phyloP scores from a whole-genome alignment of 257 asterid species.

The Linaria vulgaris region DNA sequence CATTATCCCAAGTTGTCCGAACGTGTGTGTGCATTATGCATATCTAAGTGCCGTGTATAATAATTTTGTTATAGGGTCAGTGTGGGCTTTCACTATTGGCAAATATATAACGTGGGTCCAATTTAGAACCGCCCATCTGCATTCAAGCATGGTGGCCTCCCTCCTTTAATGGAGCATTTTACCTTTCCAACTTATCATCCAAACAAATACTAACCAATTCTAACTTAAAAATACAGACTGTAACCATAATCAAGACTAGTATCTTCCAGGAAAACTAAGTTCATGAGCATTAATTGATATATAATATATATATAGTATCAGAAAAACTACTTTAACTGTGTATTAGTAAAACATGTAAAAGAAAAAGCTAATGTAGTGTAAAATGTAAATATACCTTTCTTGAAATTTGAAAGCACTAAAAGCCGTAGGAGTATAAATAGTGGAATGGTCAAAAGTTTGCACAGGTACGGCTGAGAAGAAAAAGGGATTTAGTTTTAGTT shows the following conservation, averaged over 20 bases:
- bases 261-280: no score
- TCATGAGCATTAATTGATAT: no score
- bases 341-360: no score
- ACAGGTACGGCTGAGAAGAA: slow-evolving; percentile 8
- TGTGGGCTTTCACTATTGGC: background rate
- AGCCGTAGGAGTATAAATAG: background rate
- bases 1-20: background rate
- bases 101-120: slow-evolving; percentile 40
- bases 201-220: slow-evolving; percentile 37
- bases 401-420: no score
- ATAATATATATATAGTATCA: no score
- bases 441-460: slow-evolving; percentile 28
- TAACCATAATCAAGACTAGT: no score
- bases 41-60: background rate
- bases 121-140: slow-evolving; percentile 16
- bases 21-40: background rate
- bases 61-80: background rate
- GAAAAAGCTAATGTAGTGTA: no score
- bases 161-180: slow-evolving; percentile 38
- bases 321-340: no score
- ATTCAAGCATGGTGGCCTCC: slow-evolving; percentile 36
- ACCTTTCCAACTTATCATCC: slow-evolving; percentile 66
- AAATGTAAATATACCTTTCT: no score
- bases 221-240: no score
- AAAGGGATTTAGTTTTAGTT: no score